phyloP scores from a whole-genome alignment of 2,329 filamentous ascomycete genomes.

The Calonectria crousiana region DNA sequence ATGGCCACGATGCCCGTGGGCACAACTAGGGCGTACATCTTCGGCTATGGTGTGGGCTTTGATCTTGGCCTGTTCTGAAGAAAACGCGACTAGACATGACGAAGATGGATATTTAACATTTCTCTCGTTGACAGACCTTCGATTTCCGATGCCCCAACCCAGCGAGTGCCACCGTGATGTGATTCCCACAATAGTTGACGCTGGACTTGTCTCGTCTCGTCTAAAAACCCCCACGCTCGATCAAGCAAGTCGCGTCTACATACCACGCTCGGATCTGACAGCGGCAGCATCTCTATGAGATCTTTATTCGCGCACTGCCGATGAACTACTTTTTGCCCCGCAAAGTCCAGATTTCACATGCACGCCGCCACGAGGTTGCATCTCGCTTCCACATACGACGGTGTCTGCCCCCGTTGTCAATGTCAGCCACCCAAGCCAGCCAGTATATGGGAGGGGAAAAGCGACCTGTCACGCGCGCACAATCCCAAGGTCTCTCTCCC shows the following conservation, averaged over 20 bases:
- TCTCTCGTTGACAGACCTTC: not conserved
- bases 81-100: not conserved
- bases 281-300: not conserved
- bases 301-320: not conserved
- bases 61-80: not conserved
- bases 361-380: not conserved
- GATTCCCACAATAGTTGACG: not conserved
- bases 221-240: not conserved
- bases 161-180: not conserved
- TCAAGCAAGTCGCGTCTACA: constrained; percentile 15
- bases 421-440: not conserved
- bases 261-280: not conserved
- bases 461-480: not conserved
- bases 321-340: not conserved
- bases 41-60: not conserved
- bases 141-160: not conserved
- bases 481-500: not conserved
- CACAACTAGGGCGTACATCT: constrained; percentile 34
- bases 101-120: constrained; percentile 18
- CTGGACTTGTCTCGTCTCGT: too few relatives aligned
- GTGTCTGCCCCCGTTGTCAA: not conserved
- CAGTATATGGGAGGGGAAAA: not conserved
- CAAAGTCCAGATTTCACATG: not conserved
- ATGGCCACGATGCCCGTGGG: constrained; percentile 9
- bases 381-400: not conserved